A percentile compares a stretch with the other conserved stretches of the same genome.
Evolutionary conservation across 345 rosid genomes (phyloP).

Genomic region (Heritiera fomes): DNA sequence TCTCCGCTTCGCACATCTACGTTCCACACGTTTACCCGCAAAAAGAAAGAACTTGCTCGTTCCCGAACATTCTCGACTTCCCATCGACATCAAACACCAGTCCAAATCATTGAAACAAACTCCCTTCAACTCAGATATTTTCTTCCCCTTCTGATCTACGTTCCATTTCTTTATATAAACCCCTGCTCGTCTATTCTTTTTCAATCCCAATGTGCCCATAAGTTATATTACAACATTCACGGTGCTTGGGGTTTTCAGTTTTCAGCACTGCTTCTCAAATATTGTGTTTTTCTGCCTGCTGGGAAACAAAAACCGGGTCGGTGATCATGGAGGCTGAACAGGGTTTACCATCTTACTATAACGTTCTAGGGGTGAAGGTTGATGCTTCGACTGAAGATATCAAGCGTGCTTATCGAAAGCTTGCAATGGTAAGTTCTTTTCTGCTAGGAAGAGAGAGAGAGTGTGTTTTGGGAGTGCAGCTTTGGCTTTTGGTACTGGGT

Average conservation of each 20-base stretch:
- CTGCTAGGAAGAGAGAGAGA: neutral
- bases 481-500: neutral
- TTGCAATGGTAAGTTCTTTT: slow-evolving; percentile 51
- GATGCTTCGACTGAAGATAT: slow-evolving; percentile 48
- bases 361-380: slow-evolving; percentile 44
- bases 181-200: neutral
- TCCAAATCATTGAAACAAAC: neutral
- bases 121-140: neutral
- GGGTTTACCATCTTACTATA: slow-evolving; percentile 38
- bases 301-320: neutral
- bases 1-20: too few relatives aligned
- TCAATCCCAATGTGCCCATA: too few relatives aligned
- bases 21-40: too few relatives aligned
- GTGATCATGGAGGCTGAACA: slow-evolving; percentile 8
- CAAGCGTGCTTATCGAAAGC: slow-evolving; percentile 54
- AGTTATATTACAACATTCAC: neutral
- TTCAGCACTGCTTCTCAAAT: neutral
- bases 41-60: neutral
- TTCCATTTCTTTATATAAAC: neutral
- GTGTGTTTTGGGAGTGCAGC: too few relatives aligned
- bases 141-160: neutral
- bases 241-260: neutral
- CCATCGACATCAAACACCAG: neutral
- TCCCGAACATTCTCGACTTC: neutral
- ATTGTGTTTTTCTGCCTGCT: neutral